Evolutionary conservation across 176 grass and related monocot genomes (phyloP).

Genomic region (Tillandsia leiboldiana): DNA sequence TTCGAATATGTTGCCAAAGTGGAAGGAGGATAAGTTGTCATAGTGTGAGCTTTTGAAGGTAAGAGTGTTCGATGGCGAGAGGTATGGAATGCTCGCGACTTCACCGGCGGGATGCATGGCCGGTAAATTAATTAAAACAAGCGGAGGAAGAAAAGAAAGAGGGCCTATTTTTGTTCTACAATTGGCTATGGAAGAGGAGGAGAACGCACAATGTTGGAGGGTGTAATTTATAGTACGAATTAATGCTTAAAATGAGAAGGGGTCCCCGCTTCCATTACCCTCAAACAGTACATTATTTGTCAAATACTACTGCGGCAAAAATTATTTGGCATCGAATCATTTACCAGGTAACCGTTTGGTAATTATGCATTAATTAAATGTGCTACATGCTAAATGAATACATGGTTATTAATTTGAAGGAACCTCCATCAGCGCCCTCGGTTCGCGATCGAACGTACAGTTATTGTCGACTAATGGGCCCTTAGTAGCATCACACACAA

Average conservation of each 20-base stretch:
- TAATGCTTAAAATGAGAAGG: not conserved
- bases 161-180: slow-evolving; percentile 13
- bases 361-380: too few relatives aligned
- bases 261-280: not conserved
- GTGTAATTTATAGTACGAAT: slow-evolving; percentile 4
- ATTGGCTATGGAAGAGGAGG: slow-evolving; percentile 21
- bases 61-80: slow-evolving; percentile 33
- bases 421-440: too few relatives aligned
- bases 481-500: not conserved
- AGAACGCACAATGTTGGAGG: not conserved
- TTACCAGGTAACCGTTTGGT: not conserved
- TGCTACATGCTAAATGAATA: too few relatives aligned
- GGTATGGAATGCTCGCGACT: slow-evolving; percentile 55
- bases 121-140: slow-evolving; percentile 2
- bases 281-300: not conserved
- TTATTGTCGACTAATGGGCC: not conserved
- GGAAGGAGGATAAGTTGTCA: slow-evolving; percentile 26
- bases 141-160: slow-evolving; percentile 3
- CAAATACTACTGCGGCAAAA: not conserved
- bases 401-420: too few relatives aligned
- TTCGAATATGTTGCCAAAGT: slow-evolving; percentile 37
- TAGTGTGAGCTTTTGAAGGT: slow-evolving; percentile 46
- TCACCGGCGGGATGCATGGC: slow-evolving; percentile 50
- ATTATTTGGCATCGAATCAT: not conserved
- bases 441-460: too few relatives aligned